Percentiles rank a stretch among this genome's conserved stretches.
These are phyloP conservation scores for Mycena belliarum DNA, from an alignment of 768 basidiomycete genomes.

Conservation along the genomic window DNA sequence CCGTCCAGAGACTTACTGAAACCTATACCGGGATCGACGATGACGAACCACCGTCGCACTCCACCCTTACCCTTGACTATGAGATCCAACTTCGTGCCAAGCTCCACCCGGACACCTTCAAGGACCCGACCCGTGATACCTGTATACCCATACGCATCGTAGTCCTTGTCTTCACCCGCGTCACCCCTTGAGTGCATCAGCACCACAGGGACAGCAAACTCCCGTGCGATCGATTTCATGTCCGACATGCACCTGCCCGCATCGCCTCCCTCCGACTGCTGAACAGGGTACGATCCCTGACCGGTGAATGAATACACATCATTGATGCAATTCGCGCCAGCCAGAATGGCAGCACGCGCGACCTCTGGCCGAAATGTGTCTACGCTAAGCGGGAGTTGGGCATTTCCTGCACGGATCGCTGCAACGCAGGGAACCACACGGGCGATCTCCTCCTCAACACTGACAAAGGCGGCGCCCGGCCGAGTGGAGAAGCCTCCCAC, in stretches of 20 bases:
- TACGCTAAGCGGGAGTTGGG: conserved; percentile 64
- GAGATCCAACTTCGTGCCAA: conserved; percentile 64
- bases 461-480: conserved; percentile 72
- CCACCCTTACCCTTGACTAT: conserved; percentile 71
- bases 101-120: conserved; percentile 67
- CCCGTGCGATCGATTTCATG: conserved; percentile 69
- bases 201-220: conserved; percentile 74
- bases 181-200: conserved; percentile 95
- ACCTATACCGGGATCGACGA: conserved; percentile 91
- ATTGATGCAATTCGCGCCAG: conserved; percentile 92
- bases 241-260: conserved; percentile 43
- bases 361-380: conserved; percentile 90
- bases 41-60: conserved; percentile 82
- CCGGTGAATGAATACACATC: conserved; percentile 87
- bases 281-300: conserved; percentile 40
- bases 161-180: conserved; percentile 73
- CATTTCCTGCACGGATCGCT: conserved; percentile 46
- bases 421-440: conserved; percentile 74
- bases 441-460: conserved; percentile 64
- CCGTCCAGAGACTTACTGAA: conserved; percentile 86
- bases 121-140: conserved; percentile 49
- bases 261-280: conserved; percentile 30
- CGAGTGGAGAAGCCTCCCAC: conserved; percentile 94
- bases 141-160: conserved; percentile 45
- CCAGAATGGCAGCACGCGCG: conserved; percentile 68